A percentile compares a stretch with the other conserved stretches of the same genome.
Conservation (phyloP, 2,329 filamentous ascomycete genomes). For the Exophiala calicioides region DNA sequence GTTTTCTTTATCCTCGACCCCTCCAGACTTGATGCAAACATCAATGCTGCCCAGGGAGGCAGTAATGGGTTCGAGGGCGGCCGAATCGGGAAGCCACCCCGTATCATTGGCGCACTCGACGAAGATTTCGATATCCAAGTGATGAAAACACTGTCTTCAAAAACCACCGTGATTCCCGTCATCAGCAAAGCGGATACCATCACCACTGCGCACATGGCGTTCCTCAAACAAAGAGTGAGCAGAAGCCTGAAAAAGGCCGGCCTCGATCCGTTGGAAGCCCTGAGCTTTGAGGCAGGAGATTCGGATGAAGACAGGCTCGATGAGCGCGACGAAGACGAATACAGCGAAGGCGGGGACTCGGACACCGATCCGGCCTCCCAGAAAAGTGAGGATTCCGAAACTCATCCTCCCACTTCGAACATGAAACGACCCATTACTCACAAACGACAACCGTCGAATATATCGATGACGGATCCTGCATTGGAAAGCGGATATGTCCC, state of each 20-base stretch:
- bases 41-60: constrained; percentile 61
- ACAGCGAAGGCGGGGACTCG: constrained; percentile 37
- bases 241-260: constrained; percentile 81
- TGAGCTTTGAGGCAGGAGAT: constrained; percentile 82
- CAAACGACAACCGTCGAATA: constrained; percentile 38
- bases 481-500: constrained; percentile 62
- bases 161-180: constrained; percentile 92
- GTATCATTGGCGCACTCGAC: constrained; percentile 69
- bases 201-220: constrained; percentile 90
- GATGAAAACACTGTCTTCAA: constrained; percentile 81
- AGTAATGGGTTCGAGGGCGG: constrained; percentile 55
- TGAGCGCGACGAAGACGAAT: constrained; percentile 50
- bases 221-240: constrained; percentile 88
- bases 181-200: constrained; percentile 97
- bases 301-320: constrained; percentile 62
- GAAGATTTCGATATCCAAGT: constrained; percentile 90
- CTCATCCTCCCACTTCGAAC: constrained; percentile 13
- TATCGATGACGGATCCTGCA: constrained; percentile 33
- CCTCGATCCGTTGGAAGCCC: constrained; percentile 82
- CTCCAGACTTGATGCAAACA: constrained; percentile 77
- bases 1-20: constrained; percentile 92
- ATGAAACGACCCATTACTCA: constrained; percentile 26
- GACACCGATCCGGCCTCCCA: constrained; percentile 32
- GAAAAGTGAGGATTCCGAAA: constrained; percentile 29
- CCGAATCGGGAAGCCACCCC: constrained; percentile 42